Evolutionary conservation across 768 basidiomycete genomes (phyloP), one percentile per base, ranked within the genome.

Genomic region (Mycena filopes): DNA sequence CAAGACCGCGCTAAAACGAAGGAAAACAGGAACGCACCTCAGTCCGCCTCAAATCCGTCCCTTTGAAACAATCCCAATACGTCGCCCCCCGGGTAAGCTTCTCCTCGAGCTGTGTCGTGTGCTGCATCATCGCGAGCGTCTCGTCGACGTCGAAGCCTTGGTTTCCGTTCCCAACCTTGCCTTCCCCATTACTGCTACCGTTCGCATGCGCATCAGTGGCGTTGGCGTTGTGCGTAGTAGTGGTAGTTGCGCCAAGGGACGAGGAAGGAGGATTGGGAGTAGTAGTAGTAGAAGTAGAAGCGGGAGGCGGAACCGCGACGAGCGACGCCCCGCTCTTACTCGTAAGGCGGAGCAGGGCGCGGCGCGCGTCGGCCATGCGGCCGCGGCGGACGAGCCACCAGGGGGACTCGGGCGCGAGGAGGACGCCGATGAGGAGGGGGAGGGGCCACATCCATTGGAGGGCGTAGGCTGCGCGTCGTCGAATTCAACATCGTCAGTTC

Each of bases 351-450:
- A 33, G 0, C n/a, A 78, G 23, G 16, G 72, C 53, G 29, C 40
- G 63, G 46, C 66, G 62, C 1, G 77, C 77, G 0, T 76, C 72
- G 13, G 72, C 73, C 3, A 71, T 4, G 12, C 70, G 62, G 45
- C 76, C 76, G 40, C 72, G 70, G 8, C 77, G 74, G 2, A 78
- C 77, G 9, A 78, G 69, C 77, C 77, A 78, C 77, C 77, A 78
- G 0, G 76, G 77, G 0, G 70, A 71, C 55, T 78, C 77, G 0
- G 77, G 76, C 3, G 75, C 75, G 31, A 77, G 75, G 0, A 70
- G 67, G 36, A 78, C 70, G 18, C 77, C 77, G 5, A 71, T 51
- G 48, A 78, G 56, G 47, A 78, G 71, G 4, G 77, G 69, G 43
- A 73, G 29, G 0, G 76, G 77, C 63, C 76, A 77, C 42, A 78